phyloP scores from a whole-genome alignment of 2,329 filamentous ascomycete species.

The Periconia sp. region DNA sequence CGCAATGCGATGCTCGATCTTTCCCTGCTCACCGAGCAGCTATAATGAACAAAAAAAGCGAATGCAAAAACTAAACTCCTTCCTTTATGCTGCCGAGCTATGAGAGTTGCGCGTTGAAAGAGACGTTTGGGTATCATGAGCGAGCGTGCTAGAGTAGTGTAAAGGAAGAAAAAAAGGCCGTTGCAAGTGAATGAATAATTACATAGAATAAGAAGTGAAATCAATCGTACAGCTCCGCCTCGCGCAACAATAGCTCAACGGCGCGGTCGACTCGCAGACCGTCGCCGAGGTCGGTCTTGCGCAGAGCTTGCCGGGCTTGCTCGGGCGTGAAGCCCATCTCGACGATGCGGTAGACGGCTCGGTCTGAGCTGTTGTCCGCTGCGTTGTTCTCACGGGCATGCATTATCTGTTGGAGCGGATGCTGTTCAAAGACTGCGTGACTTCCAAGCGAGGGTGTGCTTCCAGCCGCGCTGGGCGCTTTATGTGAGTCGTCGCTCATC shows the following conservation, averaged over 20 bases:
- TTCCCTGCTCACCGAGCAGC: too few relatives aligned
- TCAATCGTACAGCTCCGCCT: slow-evolving; percentile 4
- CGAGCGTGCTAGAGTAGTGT: background rate
- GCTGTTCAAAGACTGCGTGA: slow-evolving; percentile 33
- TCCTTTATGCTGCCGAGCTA: background rate
- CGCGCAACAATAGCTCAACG: slow-evolving; percentile 59
- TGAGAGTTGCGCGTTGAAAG: background rate
- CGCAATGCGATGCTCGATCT: too few relatives aligned
- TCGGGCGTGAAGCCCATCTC: slow-evolving; percentile 65
- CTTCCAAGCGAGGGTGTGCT: slow-evolving; percentile 13
- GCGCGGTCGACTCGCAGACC: slow-evolving; percentile 64
- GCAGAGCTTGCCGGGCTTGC: slow-evolving; percentile 63
- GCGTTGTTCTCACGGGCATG: slow-evolving; percentile 34
- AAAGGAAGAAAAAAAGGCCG: background rate
- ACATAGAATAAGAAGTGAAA: slow-evolving; percentile 5
- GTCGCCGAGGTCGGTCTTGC: slow-evolving; percentile 65
- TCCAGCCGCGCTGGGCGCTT: slow-evolving; percentile 8
- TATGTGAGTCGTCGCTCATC: slow-evolving; percentile 7
- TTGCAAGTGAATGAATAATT: slow-evolving; percentile 1
- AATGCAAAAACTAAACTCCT: background rate
- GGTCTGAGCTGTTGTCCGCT: slow-evolving; percentile 61
- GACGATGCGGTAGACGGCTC: slow-evolving; percentile 63
- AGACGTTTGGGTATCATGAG: background rate
- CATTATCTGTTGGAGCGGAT: slow-evolving; percentile 38
- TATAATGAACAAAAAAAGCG: too few relatives aligned